These are phyloP conservation scores for Cryphonectria nitschkei DNA, from an alignment of 2,329 filamentous ascomycete genomes.

Conservation along the genomic window DNA sequence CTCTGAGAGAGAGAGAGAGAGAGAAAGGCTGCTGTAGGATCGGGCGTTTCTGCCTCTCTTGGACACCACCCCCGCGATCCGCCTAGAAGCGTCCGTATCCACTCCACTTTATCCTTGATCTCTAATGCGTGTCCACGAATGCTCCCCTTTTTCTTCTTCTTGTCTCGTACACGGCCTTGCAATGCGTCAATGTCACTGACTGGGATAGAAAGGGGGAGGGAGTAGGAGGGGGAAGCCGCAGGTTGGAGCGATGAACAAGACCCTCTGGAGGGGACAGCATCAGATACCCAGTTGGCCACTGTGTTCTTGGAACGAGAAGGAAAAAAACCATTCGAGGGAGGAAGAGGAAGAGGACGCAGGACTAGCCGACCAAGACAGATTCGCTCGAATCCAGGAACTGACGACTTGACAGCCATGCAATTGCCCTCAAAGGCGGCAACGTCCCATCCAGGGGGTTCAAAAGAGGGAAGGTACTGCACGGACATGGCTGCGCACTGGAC, in stretches of 20 bases:
- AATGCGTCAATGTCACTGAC: neutral
- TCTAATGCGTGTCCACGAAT: slow-evolving; percentile 7
- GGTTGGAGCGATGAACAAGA: neutral
- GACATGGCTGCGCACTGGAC: neutral
- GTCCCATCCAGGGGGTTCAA: neutral
- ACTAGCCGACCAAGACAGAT: neutral
- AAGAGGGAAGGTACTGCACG: neutral
- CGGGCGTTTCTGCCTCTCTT: slow-evolving; percentile 22
- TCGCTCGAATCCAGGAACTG: neutral
- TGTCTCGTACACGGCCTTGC: neutral
- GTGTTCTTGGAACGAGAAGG: neutral
- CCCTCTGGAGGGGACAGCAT: neutral
- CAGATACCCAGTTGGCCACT: too few species aligned
- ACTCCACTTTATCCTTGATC: slow-evolving; percentile 24
- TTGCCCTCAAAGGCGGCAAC: neutral
- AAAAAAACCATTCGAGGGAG: neutral
- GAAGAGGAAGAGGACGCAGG: neutral
- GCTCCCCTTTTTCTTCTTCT: slow-evolving; percentile 2
- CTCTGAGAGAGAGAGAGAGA: neutral
- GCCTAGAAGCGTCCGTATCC: slow-evolving; percentile 19
- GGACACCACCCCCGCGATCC: slow-evolving; percentile 18
- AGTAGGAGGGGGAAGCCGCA: neutral
- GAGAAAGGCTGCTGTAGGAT: slow-evolving; percentile 13
- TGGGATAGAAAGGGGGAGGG: neutral
- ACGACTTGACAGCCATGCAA: neutral